Conservation (phyloP, 2,329 filamentous ascomycete genomes). For the Hymenoscyphus repandus region DNA sequence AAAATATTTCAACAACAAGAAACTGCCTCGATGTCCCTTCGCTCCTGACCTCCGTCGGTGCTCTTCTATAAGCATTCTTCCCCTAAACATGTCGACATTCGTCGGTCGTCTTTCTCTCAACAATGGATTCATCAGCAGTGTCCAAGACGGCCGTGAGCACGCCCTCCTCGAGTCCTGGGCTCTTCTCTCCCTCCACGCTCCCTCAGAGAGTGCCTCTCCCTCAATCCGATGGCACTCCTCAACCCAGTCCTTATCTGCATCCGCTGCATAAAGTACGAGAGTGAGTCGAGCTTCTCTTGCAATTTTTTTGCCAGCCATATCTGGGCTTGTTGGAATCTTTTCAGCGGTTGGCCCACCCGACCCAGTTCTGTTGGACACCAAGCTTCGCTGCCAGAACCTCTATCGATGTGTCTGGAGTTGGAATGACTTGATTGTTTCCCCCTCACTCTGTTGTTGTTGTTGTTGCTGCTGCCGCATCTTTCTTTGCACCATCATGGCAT, state of each 20-base stretch:
- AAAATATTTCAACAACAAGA: not conserved
- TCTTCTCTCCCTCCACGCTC: constrained; percentile 49
- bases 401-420: no score
- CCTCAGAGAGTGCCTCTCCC: constrained; percentile 27
- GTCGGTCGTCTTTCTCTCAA: constrained; percentile 16
- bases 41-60: constrained; percentile 1
- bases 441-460: not conserved
- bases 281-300: constrained; percentile 43
- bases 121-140: constrained; percentile 28
- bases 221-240: constrained; percentile 44
- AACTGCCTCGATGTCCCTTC: constrained; percentile 4
- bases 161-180: constrained; percentile 55
- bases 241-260: constrained; percentile 60
- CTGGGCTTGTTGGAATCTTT: not conserved
- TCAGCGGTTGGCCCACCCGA: not conserved
- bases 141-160: constrained; percentile 44
- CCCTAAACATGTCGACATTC: constrained; percentile 19
- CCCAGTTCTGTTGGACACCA: no score
- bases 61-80: not conserved
- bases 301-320: not conserved
- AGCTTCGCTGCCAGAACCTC: no score
- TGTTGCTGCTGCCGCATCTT: not conserved
- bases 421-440: not conserved
- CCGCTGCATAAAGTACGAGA: constrained; percentile 70
- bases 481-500: not conserved